Evolutionary conservation across 176 grass and related monocot species (phyloP), one percentile per base, ranked within the genome.

Genomic region (Aegilops tauschii): DNA sequence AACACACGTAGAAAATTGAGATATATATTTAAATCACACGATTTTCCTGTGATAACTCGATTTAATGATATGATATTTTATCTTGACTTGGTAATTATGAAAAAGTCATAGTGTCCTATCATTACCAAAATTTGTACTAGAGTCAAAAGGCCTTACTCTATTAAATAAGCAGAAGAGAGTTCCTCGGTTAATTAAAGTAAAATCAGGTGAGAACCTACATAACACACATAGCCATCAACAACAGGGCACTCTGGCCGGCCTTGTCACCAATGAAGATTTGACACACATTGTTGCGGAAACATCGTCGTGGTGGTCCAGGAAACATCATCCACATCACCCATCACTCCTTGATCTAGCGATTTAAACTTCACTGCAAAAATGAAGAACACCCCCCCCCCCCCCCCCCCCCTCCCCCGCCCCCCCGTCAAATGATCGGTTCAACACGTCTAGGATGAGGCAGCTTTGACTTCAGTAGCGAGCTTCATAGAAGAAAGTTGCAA

Each of bases 111-210:
- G 28, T 65, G 58, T 30, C 28, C 29, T 66, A 59, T n/a, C 47
- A 27, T 81, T 36, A 28, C 23, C 21, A 73, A 73, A 73, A 14
- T 73, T 39, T 45, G 21, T 25, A 73, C 36, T 6, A n/a, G 69
- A 12, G 36, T 72, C 36, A 36, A 72, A 42, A 42, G 21, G 36
- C 40, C 42, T 29, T 25, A 17, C 40, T 74, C 0, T 73, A 27
- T 73, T 74, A 74, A 74, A 74, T 74, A 49, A 47, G 71, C 40
- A 74, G 6, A 74, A 29, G 23, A 47, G 71, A 74, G n/a, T 74
- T 14, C 7, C 23, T 6, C 20, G 8, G 59, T 66, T 66, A 66
- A 30, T 65, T 16, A 65, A 65, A 30, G 27, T 12, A 30, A 29
- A 65, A 67, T 32, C 29, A 7, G 5, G 29, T 5, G 61, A 67